phyloP scores from a whole-genome alignment of 2,329 filamentous ascomycete species.

The Catunica adiposa region DNA sequence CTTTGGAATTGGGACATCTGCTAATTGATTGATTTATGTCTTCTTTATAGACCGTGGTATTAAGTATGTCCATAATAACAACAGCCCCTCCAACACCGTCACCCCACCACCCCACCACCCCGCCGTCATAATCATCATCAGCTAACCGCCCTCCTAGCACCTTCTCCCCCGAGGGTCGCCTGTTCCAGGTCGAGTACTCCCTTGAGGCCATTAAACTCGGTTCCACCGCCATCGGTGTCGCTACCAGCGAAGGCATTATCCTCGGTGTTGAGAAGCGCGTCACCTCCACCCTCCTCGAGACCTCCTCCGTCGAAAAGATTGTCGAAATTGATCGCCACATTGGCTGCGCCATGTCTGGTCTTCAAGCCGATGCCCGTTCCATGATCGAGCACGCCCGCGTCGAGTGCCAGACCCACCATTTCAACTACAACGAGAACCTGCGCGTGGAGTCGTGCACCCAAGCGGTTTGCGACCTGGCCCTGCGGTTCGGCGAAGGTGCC shows the following conservation, averaged over 20 bases:
- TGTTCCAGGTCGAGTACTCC: constrained; percentile 99
- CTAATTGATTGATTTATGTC: constrained; percentile 8
- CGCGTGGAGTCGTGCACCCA: constrained; percentile 96
- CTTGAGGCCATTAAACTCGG: constrained; percentile 99
- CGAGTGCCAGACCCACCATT: constrained; percentile 90
- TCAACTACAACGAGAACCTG: constrained; percentile 93
- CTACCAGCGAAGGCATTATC: constrained; percentile 86
- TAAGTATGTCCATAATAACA: constrained; percentile 47
- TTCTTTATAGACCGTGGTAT: constrained; percentile 71
- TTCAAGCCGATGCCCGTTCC: constrained; percentile 92
- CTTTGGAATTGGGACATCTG: neutral
- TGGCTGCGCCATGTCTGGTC: constrained; percentile 93
- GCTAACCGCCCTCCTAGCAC: constrained; percentile 40
- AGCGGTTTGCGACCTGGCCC: constrained; percentile 90
- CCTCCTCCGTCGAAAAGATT: constrained; percentile 97
- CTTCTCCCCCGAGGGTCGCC: constrained; percentile 97
- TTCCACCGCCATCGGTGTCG: constrained; percentile 93
- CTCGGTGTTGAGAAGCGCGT: constrained; percentile 98
- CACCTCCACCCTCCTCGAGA: constrained; percentile 91
- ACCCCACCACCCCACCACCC: neutral
- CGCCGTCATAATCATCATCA: neutral
- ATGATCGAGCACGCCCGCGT: constrained; percentile 98
- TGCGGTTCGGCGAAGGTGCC: constrained; percentile 92
- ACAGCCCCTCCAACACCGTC: constrained; percentile 3
- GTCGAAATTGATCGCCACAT: constrained; percentile 99